Percentiles rank a stretch among this genome's conserved stretches.
Conservation (phyloP, 2,329 filamentous ascomycete species). For the Ceratocystiopsis sp. region DNA sequence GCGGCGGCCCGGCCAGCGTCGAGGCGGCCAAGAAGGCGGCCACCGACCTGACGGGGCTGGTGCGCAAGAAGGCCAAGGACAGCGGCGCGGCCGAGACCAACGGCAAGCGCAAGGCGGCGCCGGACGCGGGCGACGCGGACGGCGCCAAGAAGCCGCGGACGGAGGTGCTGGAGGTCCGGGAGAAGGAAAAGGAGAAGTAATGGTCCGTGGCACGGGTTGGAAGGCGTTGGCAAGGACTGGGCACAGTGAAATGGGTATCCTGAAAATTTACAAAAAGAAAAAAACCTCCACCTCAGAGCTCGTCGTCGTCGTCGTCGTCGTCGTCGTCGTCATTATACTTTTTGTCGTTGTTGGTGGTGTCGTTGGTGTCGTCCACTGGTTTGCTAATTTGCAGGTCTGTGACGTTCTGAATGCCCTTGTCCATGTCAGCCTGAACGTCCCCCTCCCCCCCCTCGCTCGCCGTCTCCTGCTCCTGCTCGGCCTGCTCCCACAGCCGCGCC, state of each 20-base stretch:
- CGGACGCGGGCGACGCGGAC: slow-evolving; percentile 14
- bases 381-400: too few species aligned
- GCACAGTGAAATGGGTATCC: too few species aligned
- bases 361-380: too few species aligned
- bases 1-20: slow-evolving; percentile 26
- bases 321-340: too few species aligned
- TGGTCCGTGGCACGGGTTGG: too few species aligned
- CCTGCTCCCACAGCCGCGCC: slow-evolving; percentile 22
- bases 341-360: too few species aligned
- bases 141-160: slow-evolving; percentile 19
- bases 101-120: slow-evolving; percentile 25
- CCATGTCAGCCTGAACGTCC: too few species aligned
- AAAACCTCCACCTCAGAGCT: slow-evolving; percentile 1
- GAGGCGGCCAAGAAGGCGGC: slow-evolving; percentile 59
- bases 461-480: slow-evolving; percentile 4
- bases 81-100: slow-evolving; percentile 12
- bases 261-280: neutral
- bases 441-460: slow-evolving; percentile 4
- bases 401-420: too few species aligned
- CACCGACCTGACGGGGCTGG: slow-evolving; percentile 56
- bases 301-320: slow-evolving; percentile 7
- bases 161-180: neutral
- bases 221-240: too few species aligned
- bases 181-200: too few species aligned
- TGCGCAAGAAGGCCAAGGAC: slow-evolving; percentile 45